phyloP scores from a whole-genome alignment of 371 early-diverging fungal genomes.

The Mucor piriformis region DNA sequence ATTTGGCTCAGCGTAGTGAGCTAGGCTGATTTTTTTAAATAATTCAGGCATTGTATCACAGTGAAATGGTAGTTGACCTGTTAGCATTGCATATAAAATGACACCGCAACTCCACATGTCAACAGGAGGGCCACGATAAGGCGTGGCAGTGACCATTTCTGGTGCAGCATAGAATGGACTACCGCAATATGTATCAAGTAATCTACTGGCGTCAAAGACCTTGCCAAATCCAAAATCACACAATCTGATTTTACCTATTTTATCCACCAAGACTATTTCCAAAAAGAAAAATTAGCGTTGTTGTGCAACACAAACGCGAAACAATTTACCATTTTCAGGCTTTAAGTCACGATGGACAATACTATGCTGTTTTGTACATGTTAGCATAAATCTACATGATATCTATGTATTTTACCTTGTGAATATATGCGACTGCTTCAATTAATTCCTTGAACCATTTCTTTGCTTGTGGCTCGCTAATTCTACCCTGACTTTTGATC shows the following conservation, averaged over 20 bases:
- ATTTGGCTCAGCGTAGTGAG: constrained; percentile 55
- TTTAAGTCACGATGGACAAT: constrained; percentile 97
- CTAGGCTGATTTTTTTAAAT: constrained; percentile 65
- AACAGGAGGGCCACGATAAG: constrained; percentile 74
- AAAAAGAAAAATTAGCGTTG: not conserved
- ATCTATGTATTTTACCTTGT: constrained; percentile 43
- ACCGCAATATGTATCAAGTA: constrained; percentile 93
- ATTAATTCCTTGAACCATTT: constrained; percentile 95
- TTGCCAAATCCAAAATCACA: constrained; percentile 96
- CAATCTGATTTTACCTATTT: constrained; percentile 68
- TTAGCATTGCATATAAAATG: constrained; percentile 71
- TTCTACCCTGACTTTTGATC: constrained; percentile 81
- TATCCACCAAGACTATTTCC: constrained; percentile 68
- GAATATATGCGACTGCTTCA: constrained; percentile 89
- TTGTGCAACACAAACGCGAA: not conserved
- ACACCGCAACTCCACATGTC: constrained; percentile 85
- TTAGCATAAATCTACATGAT: not conserved
- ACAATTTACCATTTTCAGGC: constrained; percentile 76
- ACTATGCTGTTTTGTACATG: constrained; percentile 17
- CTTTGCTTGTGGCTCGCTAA: constrained; percentile 86
- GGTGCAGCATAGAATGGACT: constrained; percentile 91
- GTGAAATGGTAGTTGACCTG: constrained; percentile 80
- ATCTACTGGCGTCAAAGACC: constrained; percentile 75
- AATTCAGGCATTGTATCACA: constrained; percentile 74
- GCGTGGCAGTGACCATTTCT: constrained; percentile 73